A percentile compares a stretch with the other conserved stretches of the same genome.
Conservation (phyloP, 345 rosid genomes). For the Stellera chamaejasme region DNA sequence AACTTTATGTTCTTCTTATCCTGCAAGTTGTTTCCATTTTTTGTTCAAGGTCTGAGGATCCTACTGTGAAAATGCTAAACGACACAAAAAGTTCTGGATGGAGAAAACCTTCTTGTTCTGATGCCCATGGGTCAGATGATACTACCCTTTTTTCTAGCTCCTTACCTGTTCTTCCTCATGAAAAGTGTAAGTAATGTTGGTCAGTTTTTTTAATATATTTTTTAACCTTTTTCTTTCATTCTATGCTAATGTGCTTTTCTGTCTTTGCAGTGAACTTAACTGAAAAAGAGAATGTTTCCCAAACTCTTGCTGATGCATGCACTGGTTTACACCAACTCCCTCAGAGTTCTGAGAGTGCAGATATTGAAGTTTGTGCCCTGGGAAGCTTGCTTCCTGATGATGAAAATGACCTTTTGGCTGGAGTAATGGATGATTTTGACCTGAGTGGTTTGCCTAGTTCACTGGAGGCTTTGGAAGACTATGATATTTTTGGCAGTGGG, state of each 20-base stretch:
- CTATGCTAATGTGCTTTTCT: slow-evolving; percentile 14
- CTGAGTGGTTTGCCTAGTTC: slow-evolving; percentile 43
- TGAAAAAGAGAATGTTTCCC: slow-evolving; percentile 20
- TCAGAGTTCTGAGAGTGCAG: slow-evolving; percentile 23
- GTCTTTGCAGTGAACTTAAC: slow-evolving; percentile 42
- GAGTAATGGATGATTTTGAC: slow-evolving; percentile 64
- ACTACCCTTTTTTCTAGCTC: slow-evolving; percentile 63
- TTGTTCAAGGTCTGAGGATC: slow-evolving; percentile 23
- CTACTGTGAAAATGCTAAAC: slow-evolving; percentile 23
- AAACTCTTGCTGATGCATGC: slow-evolving; percentile 29
- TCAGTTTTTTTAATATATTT: background rate
- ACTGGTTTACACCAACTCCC: slow-evolving; percentile 20
- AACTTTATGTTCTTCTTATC: slow-evolving; percentile 1
- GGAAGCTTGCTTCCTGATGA: slow-evolving; percentile 59
- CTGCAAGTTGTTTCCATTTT: slow-evolving; percentile 13
- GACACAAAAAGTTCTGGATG: slow-evolving; percentile 26
- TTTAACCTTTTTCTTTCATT: background rate
- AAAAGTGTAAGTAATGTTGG: slow-evolving; percentile 34
- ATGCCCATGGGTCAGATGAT: slow-evolving; percentile 36
- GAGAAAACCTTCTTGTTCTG: slow-evolving; percentile 28
- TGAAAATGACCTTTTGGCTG: slow-evolving; percentile 60
- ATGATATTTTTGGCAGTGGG: slow-evolving; percentile 59
- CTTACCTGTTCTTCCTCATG: slow-evolving; percentile 55
- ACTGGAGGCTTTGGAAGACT: slow-evolving; percentile 63
- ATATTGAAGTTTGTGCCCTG: slow-evolving; percentile 27